Evolutionary conservation across 169 alveolate species (phyloP).

Genomic region (Eimeria praecox): DNA sequence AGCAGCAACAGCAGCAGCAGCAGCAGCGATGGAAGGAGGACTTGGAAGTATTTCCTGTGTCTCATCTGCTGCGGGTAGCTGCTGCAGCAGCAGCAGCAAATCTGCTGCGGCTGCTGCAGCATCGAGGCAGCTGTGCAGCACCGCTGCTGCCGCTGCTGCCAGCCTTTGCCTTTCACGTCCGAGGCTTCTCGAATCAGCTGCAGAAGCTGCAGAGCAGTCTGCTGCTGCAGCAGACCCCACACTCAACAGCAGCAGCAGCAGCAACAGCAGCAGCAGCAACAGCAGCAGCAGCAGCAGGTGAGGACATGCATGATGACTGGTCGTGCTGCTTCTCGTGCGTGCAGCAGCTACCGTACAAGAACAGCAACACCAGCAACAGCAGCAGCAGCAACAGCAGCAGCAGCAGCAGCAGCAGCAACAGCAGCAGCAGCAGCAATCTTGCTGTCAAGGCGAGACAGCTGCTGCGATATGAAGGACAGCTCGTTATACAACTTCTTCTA

Average conservation of each 20-base stretch:
- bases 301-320: not conserved
- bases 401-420: too few relatives aligned
- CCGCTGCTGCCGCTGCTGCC: conserved; percentile 72
- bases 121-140: conserved; percentile 54
- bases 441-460: conserved; percentile 48
- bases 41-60: conserved; percentile 1
- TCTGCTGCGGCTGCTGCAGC: conserved; percentile 52
- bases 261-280: not conserved
- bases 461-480: conserved; percentile 42
- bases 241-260: not conserved
- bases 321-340: conserved; percentile 1
- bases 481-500: conserved; percentile 14
- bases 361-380: not conserved
- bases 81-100: conserved; percentile 63
- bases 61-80: conserved; percentile 24
- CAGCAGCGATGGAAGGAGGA: not conserved
- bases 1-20: conserved; percentile 14
- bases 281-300: conserved; percentile 3
- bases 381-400: conserved; percentile 29
- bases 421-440: conserved; percentile 32
- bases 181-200: conserved; percentile 3
- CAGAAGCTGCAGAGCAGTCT: conserved; percentile 34
- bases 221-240: not conserved
- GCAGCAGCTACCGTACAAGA: not conserved
- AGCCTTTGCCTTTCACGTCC: conserved; percentile 22